Percentiles rank a stretch among this genome's conserved stretches.
Evolutionary conservation across 768 basidiomycete species (phyloP).

Genomic region (Mycena crocata): DNA sequence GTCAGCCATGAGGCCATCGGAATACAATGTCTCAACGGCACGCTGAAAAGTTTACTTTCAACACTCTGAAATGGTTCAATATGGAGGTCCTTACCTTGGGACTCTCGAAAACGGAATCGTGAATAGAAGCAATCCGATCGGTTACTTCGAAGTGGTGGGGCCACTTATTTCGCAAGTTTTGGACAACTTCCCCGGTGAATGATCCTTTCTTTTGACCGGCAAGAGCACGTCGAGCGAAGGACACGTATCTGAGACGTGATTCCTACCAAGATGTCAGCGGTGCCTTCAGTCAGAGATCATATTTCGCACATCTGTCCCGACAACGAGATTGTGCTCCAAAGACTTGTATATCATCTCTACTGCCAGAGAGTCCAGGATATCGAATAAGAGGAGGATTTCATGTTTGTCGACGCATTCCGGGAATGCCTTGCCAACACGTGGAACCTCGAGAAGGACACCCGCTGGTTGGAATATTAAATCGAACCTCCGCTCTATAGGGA

Average conservation of each 20-base stretch:
- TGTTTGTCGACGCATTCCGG: background rate
- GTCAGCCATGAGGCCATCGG: constrained; percentile 7
- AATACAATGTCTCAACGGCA: constrained; percentile 13
- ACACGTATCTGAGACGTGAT: background rate
- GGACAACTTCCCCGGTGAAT: background rate
- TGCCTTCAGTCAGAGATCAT: background rate
- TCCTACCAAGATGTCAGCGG: background rate
- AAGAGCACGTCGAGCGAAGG: background rate
- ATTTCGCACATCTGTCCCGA: constrained; percentile 1
- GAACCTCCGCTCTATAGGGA: constrained; percentile 12
- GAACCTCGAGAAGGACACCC: background rate
- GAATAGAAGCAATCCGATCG: background rate
- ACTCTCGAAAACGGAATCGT: background rate
- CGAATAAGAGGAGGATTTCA: background rate
- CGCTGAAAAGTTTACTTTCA: no score
- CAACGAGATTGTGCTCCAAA: background rate
- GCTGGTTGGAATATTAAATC: constrained; percentile 21
- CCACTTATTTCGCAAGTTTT: background rate
- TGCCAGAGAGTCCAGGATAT: background rate
- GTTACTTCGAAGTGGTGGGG: constrained; percentile 17
- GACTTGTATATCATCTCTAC: constrained; percentile 6
- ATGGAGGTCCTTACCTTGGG: background rate
- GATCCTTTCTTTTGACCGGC: no score
- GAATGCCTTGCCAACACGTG: background rate
- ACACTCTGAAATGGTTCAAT: no score